These are phyloP conservation scores for Hypoxylon perforatum DNA, from an alignment of 495 filamentous ascomycete genomes.

Conservation along the genomic window DNA sequence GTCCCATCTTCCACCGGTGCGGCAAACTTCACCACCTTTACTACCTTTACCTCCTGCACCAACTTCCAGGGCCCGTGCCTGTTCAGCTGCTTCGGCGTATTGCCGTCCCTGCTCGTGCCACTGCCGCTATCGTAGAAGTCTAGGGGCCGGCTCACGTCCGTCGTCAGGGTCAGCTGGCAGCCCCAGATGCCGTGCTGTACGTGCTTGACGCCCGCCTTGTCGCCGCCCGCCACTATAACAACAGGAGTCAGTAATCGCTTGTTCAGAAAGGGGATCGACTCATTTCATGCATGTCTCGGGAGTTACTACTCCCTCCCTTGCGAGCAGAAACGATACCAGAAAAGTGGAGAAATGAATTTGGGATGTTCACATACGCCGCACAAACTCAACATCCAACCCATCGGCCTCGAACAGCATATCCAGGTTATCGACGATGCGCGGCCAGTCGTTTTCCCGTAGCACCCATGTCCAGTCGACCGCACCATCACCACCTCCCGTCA, in stretches of 20 bases:
- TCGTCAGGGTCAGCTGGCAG: slow-evolving; percentile 10
- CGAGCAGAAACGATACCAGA: too few species aligned
- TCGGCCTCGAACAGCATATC: background rate
- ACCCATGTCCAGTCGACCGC: slow-evolving; percentile 18
- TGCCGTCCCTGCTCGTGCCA: too few species aligned
- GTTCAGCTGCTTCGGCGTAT: background rate
- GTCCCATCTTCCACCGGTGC: background rate
- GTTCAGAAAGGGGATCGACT: too few species aligned
- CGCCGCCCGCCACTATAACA: slow-evolving; percentile 33
- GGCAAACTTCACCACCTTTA: background rate
- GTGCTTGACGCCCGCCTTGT: slow-evolving; percentile 4
- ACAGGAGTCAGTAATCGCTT: too few species aligned
- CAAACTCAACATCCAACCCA: slow-evolving; percentile 23
- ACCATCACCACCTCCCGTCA: background rate
- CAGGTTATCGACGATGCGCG: background rate
- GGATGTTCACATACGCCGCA: too few species aligned
- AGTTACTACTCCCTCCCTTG: too few species aligned
- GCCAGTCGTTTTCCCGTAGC: slow-evolving; percentile 16
- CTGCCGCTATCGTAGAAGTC: slow-evolving; percentile 9
- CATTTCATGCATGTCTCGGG: too few species aligned
- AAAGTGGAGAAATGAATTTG: too few species aligned
- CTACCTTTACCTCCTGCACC: background rate
- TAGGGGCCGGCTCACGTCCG: slow-evolving; percentile 22
- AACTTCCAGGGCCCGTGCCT: slow-evolving; percentile 10
- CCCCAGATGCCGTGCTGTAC: slow-evolving; percentile 23